These are phyloP conservation scores for Rhipidocladum racemiflorum DNA, from an alignment of 176 grass and related monocot genomes.

Conservation along the genomic window DNA sequence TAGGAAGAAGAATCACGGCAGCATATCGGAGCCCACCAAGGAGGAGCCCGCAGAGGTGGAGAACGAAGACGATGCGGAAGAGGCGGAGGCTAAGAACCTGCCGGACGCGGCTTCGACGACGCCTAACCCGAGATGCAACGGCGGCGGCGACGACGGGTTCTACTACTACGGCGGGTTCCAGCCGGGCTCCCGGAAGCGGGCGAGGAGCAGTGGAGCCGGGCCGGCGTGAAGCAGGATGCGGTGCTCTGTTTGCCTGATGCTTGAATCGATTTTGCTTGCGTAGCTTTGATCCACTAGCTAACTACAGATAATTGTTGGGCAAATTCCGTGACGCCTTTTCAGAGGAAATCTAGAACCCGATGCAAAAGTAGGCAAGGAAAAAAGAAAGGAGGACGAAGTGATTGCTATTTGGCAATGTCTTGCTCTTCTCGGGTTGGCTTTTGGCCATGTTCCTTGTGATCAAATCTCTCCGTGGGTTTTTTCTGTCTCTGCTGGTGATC, in stretches of 20 bases:
- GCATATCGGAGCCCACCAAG: background rate
- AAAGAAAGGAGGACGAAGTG: background rate
- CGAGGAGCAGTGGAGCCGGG: background rate
- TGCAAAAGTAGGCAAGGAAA: background rate
- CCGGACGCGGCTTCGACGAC: background rate
- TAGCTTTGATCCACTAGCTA: background rate
- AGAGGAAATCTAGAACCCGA: conserved; percentile 8
- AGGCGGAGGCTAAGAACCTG: background rate
- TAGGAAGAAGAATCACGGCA: background rate
- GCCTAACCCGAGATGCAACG: background rate
- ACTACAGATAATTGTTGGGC: background rate
- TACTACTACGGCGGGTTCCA: background rate
- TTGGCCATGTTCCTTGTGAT: background rate
- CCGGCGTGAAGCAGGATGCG: background rate
- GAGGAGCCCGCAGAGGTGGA: background rate
- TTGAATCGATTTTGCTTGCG: background rate
- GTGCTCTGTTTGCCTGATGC: background rate
- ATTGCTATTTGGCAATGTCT: background rate
- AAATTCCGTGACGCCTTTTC: background rate
- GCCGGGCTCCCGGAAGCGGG: background rate
- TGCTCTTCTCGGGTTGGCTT: background rate
- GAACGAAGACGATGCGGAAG: background rate
- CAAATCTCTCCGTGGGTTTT: background rate
- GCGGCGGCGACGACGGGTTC: background rate
- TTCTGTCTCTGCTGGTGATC: background rate